Evolutionary conservation across 139 green algal genomes (phyloP).

Genomic region (Chlorokybus atmophyticus): DNA sequence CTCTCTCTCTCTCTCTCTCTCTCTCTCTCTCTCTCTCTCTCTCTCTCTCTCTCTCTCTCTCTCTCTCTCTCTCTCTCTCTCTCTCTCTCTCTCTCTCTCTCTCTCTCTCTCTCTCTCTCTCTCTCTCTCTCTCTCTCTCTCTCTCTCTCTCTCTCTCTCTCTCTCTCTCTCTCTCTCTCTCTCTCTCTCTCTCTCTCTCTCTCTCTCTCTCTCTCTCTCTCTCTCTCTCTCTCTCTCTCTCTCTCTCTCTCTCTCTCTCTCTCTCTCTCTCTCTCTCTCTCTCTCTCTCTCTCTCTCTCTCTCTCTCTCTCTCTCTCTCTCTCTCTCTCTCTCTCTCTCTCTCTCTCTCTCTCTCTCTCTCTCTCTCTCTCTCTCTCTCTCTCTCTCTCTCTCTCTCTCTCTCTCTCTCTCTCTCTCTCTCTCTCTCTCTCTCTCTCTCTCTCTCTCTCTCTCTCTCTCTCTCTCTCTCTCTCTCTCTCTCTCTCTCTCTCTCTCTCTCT

Average conservation of each 20-base stretch:
- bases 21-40: slow-evolving; percentile 3
- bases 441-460: too few species aligned
- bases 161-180: slow-evolving; percentile 3
- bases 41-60: slow-evolving; percentile 3
- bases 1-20: slow-evolving; percentile 3
- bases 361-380: too few species aligned
- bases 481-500: too few species aligned
- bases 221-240: slow-evolving; percentile 3
- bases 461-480: too few species aligned
- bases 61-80: slow-evolving; percentile 3
- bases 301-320: slow-evolving; percentile 3
- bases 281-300: slow-evolving; percentile 3
- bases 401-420: too few species aligned
- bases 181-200: slow-evolving; percentile 3
- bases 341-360: too few species aligned
- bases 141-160: slow-evolving; percentile 3
- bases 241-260: slow-evolving; percentile 3
- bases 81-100: slow-evolving; percentile 3
- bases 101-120: slow-evolving; percentile 3
- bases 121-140: slow-evolving; percentile 3
- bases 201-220: slow-evolving; percentile 3
- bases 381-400: too few species aligned
- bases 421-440: too few species aligned
- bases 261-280: slow-evolving; percentile 3
- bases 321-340: too few species aligned